Evolutionary conservation across 2,329 filamentous ascomycete species (phyloP).

Genomic region (Penicillium sp.): DNA sequence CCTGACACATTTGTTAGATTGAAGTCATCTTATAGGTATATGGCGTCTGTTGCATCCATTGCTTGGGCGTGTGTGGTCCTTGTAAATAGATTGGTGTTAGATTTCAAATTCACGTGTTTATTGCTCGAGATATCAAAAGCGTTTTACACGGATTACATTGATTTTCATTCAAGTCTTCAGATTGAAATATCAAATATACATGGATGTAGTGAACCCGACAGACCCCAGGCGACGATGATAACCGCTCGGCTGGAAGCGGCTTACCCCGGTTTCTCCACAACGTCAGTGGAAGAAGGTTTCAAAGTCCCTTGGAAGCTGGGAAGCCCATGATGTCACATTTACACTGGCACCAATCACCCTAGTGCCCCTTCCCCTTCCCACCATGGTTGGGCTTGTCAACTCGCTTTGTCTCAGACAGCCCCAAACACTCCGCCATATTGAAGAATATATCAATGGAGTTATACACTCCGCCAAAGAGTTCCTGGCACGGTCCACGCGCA

Average conservation of each 20-base stretch:
- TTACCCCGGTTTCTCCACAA: not conserved
- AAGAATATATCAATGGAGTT: constrained; percentile 43
- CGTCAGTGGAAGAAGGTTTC: not conserved
- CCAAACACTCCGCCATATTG: constrained; percentile 40
- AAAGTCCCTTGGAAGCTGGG: too few species aligned
- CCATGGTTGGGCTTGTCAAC: not conserved
- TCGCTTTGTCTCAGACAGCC: constrained; percentile 29
- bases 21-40: not conserved
- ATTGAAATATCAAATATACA: too few species aligned
- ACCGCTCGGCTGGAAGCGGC: too few species aligned
- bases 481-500: constrained; percentile 73
- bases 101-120: not conserved
- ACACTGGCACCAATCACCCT: not conserved
- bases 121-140: not conserved
- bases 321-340: not conserved
- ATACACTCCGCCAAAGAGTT: constrained; percentile 58
- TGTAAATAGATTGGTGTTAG: constrained; percentile 15
- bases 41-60: constrained; percentile 7
- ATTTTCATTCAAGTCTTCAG: too few species aligned
- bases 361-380: not conserved
- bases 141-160: not conserved
- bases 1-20: constrained; percentile 5
- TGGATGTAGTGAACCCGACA: too few species aligned
- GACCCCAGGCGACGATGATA: too few species aligned
- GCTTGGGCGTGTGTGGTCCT: constrained; percentile 9